Evolutionary conservation across 371 early-diverging fungal genomes (phyloP), one percentile per base, ranked within the genome.

Genomic region (Zychaea mexicana): DNA sequence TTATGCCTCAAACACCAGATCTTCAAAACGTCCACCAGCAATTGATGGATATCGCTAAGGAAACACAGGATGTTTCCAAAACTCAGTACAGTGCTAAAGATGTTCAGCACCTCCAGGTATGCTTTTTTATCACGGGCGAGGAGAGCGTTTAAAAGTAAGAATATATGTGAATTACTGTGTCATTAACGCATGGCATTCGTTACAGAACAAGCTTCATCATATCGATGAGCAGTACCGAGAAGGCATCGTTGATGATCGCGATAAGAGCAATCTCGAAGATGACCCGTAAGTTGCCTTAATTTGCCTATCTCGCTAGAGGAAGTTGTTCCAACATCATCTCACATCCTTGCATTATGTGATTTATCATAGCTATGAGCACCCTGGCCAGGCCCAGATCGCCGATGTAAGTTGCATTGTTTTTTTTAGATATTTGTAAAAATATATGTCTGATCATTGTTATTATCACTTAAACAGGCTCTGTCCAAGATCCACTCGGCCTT

Each of bases 341-440:
- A n/a, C n/a, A n/a, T n/a, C n/a, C n/a, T n/a, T n/a, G n/a, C n/a
- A n/a, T n/a, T 42, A 42, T 42, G 1, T 42, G 4, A 42, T n/a
- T n/a, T n/a, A n/a, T n/a, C n/a, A 42, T 42, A 42, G 42, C 27
- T 81, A 81, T 55, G 81, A 81, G 58, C 66, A 72, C 31, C 68
- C 71, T 38, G 81, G 81, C 26, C 72, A 70, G 52, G 76, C 78
- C 36, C 76, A 77, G 52, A 72, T 81, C 15, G 60, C 70, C 6
- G 56, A 72, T 49, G 79, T 70, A 63, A 57, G 59, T 33, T 36
- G 15, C 31, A 30, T 31, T 31, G 13, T 5, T 1, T 30, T 19
- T 42, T 3, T 1, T 12, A 42, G 17, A 12, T 3, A 42, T 42
- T 42, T 42, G n/a, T 42, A 13, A 42, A 42, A 10, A 36, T 52